Evolutionary conservation across 345 rosid genomes (phyloP).

Genomic region (Arabidopsis suecica): DNA sequence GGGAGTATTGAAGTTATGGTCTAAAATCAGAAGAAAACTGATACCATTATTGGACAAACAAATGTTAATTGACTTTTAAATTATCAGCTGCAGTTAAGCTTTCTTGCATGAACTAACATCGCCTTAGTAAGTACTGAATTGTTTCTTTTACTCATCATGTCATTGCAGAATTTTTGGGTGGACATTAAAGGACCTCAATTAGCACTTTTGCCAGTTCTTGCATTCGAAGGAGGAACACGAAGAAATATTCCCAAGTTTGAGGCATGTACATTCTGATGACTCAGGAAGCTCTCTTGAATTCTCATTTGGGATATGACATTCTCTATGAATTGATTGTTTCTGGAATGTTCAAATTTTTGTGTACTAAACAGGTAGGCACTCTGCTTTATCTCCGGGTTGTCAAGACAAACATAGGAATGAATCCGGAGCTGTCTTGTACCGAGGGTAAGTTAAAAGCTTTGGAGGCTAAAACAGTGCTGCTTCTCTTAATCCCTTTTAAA

Average conservation of each 20-base stretch:
- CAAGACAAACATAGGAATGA: conserved; percentile 74
- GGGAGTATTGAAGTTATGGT: not conserved
- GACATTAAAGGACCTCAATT: conserved; percentile 81
- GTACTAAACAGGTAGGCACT: conserved; percentile 67
- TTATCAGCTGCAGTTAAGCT: not conserved
- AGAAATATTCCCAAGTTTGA: conserved; percentile 81
- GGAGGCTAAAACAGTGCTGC: not conserved
- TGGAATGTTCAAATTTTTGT: not conserved
- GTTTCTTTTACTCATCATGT: not conserved
- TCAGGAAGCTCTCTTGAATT: not conserved
- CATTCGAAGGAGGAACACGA: conserved; percentile 87
- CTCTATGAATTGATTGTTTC: not conserved
- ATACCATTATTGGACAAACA: not conserved
- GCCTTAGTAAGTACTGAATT: not conserved
- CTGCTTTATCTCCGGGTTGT: conserved; percentile 74
- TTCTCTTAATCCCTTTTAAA: not conserved
- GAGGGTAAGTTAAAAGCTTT: conserved; percentile 56
- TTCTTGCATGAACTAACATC: not conserved
- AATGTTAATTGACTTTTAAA: not conserved
- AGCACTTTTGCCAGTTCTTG: conserved; percentile 80
- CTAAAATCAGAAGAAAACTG: conserved; percentile 12
- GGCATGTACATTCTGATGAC: conserved; percentile 44
- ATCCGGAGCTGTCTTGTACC: conserved; percentile 76
- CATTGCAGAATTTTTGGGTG: conserved; percentile 66
- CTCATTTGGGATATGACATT: conserved; percentile 1